Evolutionary conservation across 2,329 filamentous ascomycete species (phyloP).

Genomic region (Diplodia corticola): DNA sequence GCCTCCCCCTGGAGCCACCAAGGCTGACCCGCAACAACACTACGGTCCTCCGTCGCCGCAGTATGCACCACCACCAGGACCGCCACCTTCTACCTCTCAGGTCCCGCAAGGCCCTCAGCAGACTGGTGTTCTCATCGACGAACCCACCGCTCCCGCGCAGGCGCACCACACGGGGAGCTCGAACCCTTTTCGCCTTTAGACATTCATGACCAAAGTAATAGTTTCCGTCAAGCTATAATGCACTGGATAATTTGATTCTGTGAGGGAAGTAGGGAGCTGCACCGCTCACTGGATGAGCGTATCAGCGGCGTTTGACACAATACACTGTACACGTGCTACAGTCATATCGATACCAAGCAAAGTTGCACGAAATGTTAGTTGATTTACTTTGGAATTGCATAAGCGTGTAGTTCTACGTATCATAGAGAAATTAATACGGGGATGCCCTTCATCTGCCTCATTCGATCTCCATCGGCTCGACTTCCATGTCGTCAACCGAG

Average conservation of each 20-base stretch:
- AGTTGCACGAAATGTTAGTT: neutral
- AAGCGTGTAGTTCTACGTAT: neutral
- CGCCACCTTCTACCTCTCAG: conserved; percentile 3
- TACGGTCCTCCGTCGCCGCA: conserved; percentile 1
- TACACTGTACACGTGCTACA: neutral
- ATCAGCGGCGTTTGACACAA: neutral
- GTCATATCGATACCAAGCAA: neutral
- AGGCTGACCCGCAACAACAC: conserved; percentile 32
- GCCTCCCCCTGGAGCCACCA: conserved; percentile 33
- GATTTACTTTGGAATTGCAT: neutral
- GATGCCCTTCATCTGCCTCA: neutral
- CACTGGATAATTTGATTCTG: neutral
- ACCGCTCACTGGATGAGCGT: conserved; percentile 4
- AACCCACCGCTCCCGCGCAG: conserved; percentile 15
- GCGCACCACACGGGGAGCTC: conserved; percentile 18
- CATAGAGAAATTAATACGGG: neutral
- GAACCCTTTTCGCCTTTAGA: conserved; percentile 13
- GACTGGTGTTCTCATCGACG: conserved; percentile 3
- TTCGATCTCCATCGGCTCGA: conserved; percentile 8
- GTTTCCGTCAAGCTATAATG: neutral
- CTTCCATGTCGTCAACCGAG: neutral
- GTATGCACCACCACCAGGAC: conserved; percentile 9
- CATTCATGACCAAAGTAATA: neutral
- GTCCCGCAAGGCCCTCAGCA: neutral
- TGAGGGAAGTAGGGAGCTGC: neutral